Percentiles rank a stretch among this genome's conserved stretches.
phyloP scores from a whole-genome alignment of 768 basidiomycete species.

The Hypholoma fasciculare region DNA sequence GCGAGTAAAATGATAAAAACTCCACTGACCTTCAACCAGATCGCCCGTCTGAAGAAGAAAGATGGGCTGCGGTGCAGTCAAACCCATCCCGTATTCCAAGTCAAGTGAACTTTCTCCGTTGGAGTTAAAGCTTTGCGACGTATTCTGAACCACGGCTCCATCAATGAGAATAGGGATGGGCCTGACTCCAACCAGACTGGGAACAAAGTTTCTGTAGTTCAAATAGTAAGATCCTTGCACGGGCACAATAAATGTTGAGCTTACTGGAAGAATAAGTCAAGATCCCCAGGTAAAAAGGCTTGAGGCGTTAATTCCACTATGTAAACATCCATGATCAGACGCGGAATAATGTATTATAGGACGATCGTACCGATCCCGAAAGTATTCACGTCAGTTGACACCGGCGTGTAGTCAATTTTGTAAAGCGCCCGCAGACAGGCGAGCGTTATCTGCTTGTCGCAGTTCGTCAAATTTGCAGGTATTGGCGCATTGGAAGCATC shows the following conservation, averaged over 20 bases:
- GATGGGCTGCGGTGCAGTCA: neutral
- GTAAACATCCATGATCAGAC: neutral
- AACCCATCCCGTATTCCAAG: neutral
- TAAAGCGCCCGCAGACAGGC: slow-evolving; percentile 42
- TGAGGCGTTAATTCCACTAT: slow-evolving; percentile 57
- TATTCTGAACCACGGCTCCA: neutral
- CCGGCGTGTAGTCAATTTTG: slow-evolving; percentile 31
- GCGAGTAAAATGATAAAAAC: neutral
- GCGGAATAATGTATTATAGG: neutral
- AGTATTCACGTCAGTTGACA: slow-evolving; percentile 33
- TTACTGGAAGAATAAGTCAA: slow-evolving; percentile 43
- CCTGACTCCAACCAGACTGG: slow-evolving; percentile 13
- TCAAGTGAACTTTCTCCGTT: slow-evolving; percentile 51
- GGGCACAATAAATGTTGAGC: too few relatives aligned
- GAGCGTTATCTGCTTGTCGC: slow-evolving; percentile 34
- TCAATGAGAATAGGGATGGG: neutral
- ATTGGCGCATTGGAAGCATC: slow-evolving; percentile 14
- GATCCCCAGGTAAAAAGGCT: slow-evolving; percentile 41
- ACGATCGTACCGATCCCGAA: slow-evolving; percentile 34
- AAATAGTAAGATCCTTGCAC: neutral
- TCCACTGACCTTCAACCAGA: neutral
- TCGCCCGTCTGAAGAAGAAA: neutral
- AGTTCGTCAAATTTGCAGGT: slow-evolving; percentile 21
- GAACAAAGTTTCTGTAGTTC: slow-evolving; percentile 33
- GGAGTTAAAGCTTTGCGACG: neutral